Base-by-base conservation (phyloP, 106 monocot genomes). In the Acorus gramineus region DNA sequence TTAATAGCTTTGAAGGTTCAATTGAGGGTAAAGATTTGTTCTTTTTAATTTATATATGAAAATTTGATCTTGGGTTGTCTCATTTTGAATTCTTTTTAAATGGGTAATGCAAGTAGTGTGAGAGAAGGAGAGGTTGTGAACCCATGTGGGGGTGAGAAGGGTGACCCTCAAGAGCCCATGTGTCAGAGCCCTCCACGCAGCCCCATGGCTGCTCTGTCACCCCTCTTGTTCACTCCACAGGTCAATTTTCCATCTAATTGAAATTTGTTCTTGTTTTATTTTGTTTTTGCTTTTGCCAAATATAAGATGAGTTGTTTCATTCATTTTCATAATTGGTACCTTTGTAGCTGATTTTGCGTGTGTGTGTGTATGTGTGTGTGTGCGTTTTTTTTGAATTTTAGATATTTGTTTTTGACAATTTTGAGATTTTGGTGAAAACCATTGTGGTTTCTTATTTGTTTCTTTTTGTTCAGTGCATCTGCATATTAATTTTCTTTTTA, bases 221-320 rank as follows among this genome's bases (percentile, higher is more conserved):
- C 80, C 51, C 61, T 71, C 45, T 62, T 80, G 52, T 80, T 80
- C 67, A 52, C 71, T 63, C 80, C 80, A 47, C 75, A 80, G 80
- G 80, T 75, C 42, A 54, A 9, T 47, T 51, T 59, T 14, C 14
- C 7, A 5, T 59, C 4, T 3, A 4, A 8, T 8, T 42, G 5
- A 10, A 28, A 10, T 46, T 4, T 10, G 10, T 44, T 4, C 47
- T 11, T 7, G 11, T 9, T 66, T 52, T 66, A 2, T 7, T 66
- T 10, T 28, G 6, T 66, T 4, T 4, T 28, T 28, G 28, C 9
- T 6, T 8, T 28, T 4, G 3, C 44, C 9, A 4, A 7, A 47
- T 9, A 28, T 28, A 28, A 28, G 28, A 28, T 28, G 28, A 28
- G 28, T 11, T 52, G 28, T 28, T 28, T 28, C 28, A 28, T 28